These are phyloP conservation scores for Solanum tacnaense DNA, from an alignment of 257 asterid genomes.

Conservation along the genomic window DNA sequence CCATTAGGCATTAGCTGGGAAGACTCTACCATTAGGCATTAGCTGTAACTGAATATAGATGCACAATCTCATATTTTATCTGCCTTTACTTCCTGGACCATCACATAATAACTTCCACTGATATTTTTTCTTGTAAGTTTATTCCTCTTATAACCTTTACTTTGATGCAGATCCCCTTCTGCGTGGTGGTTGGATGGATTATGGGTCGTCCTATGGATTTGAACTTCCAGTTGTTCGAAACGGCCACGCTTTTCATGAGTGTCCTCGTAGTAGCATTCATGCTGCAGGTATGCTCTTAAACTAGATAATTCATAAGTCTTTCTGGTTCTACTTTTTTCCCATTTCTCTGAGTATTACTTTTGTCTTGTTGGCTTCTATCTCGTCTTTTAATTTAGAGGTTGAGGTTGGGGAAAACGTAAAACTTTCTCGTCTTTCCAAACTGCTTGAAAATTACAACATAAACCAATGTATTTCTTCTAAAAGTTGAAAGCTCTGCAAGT, in stretches of 20 bases:
- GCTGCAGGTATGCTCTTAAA: slow-evolving; percentile 45
- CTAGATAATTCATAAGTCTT: neutral
- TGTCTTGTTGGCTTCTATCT: neutral
- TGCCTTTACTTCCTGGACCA: neutral
- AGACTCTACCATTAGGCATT: neutral
- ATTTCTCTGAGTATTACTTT: neutral
- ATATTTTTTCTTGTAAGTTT: neutral
- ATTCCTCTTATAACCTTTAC: neutral
- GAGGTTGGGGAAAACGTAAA: neutral
- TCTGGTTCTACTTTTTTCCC: neutral
- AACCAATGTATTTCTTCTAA: neutral
- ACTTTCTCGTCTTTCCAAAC: neutral
- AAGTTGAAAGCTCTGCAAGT: neutral
- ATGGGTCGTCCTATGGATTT: slow-evolving; percentile 68
- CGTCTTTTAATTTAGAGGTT: neutral
- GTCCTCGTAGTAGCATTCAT: slow-evolving; percentile 73
- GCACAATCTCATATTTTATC: neutral
- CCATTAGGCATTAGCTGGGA: no score
- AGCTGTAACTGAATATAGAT: neutral
- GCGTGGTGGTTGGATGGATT: slow-evolving; percentile 72
- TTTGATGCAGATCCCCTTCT: slow-evolving; percentile 52
- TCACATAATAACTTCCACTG: neutral
- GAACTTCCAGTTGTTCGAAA: slow-evolving; percentile 72
- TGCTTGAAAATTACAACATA: neutral
- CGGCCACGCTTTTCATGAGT: slow-evolving; percentile 65